Evolutionary conservation across 2,329 filamentous ascomycete species (phyloP).

Genomic region (Falciphora oryzae): DNA sequence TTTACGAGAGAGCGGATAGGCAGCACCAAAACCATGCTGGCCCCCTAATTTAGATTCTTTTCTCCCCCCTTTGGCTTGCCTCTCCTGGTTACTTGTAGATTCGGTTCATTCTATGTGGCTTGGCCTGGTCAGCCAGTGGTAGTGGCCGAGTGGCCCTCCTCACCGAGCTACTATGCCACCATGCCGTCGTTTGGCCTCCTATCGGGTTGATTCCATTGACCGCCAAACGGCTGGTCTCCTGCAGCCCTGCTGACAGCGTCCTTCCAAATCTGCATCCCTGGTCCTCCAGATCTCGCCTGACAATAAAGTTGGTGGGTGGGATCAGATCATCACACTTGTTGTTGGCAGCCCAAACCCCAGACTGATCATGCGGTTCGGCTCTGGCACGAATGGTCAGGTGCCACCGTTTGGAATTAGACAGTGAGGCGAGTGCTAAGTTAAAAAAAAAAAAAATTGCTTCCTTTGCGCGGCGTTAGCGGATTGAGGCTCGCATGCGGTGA

Average conservation of each 20-base stretch:
- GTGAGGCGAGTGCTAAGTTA: no score
- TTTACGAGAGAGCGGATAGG: background rate
- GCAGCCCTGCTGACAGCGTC: background rate
- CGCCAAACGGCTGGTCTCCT: no score
- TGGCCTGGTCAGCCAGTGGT: background rate
- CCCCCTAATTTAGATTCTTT: background rate
- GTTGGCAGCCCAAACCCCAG: no score
- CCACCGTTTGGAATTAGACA: background rate
- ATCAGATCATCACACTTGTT: background rate
- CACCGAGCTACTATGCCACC: background rate
- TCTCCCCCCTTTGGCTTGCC: background rate
- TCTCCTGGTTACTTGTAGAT: background rate
- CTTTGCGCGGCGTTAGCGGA: no score
- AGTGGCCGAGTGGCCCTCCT: no score
- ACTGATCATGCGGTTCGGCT: background rate
- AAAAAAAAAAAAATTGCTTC: no score
- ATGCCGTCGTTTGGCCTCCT: background rate
- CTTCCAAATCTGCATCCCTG: background rate
- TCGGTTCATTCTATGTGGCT: background rate
- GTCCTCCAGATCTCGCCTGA: background rate
- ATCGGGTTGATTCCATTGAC: background rate
- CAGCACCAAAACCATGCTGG: background rate
- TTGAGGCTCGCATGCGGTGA: no score
- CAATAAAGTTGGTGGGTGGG: background rate
- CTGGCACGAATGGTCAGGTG: background rate